phyloP scores from a whole-genome alignment of 495 filamentous ascomycete genomes.

The Xylaria curta region DNA sequence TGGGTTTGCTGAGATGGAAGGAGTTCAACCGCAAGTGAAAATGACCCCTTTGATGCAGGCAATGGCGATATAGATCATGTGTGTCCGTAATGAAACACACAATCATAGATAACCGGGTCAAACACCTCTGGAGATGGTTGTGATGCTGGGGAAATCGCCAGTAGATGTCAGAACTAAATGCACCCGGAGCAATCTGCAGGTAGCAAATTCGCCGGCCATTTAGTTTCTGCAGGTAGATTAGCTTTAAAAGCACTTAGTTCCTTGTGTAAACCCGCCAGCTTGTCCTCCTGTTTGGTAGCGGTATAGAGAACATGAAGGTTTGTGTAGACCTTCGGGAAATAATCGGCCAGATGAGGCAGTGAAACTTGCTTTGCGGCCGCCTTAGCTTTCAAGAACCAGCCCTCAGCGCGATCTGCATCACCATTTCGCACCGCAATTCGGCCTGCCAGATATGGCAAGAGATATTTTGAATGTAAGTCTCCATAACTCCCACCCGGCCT shows the following conservation, averaged over 20 bases:
- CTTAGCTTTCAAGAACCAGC: conserved; percentile 24
- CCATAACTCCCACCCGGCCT: not conserved
- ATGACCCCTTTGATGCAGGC: not conserved
- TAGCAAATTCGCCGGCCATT: conserved; percentile 11
- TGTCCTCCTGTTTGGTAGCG: conserved; percentile 20
- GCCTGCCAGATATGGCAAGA: conserved; percentile 25
- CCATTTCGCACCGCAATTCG: conserved; percentile 25
- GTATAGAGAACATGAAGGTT: conserved; percentile 27
- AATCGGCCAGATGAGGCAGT: conserved; percentile 10
- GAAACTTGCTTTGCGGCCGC: conserved; percentile 6
- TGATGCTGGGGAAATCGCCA: not conserved
- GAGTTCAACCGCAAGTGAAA: not conserved
- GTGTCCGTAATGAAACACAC: not conserved
- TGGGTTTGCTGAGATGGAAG: not conserved
- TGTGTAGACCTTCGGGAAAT: conserved; percentile 18
- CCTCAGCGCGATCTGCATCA: conserved; percentile 25
- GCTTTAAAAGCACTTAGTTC: conserved; percentile 11
- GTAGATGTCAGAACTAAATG: not conserved
- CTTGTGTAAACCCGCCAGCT: conserved; percentile 10
- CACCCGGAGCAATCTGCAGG: conserved; percentile 9
- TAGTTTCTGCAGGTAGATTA: not conserved
- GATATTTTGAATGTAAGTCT: conserved; percentile 10
- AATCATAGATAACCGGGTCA: not conserved
- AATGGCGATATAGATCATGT: not conserved
- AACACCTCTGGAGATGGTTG: not conserved